Evolutionary conservation across 768 basidiomycete genomes (phyloP).

Genomic region (Leccinum broughii): DNA sequence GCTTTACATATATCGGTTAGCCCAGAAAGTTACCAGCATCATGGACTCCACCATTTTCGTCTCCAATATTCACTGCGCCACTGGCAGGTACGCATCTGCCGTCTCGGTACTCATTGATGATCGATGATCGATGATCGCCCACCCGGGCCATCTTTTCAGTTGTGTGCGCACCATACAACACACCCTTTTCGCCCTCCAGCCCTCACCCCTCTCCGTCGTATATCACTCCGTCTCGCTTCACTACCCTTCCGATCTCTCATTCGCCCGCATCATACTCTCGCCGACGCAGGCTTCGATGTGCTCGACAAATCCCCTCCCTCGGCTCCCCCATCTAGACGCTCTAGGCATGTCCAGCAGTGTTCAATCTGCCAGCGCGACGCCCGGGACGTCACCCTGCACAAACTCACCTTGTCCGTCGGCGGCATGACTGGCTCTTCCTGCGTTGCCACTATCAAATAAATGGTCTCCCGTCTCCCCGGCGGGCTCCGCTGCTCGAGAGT

Average conservation of each 20-base stretch:
- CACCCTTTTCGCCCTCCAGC: conserved; percentile 38
- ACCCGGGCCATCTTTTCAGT: conserved; percentile 27
- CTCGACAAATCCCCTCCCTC: conserved; percentile 5
- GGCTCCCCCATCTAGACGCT: conserved; percentile 8
- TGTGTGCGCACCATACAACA: conserved; percentile 50
- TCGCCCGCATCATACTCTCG: conserved; percentile 37
- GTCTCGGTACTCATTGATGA: not conserved
- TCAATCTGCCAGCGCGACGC: conserved; percentile 33
- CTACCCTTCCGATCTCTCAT: conserved; percentile 34
- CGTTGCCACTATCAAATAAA: conserved; percentile 50
- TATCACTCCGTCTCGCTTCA: conserved; percentile 45
- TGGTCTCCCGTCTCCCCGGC: conserved; percentile 50
- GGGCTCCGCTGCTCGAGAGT: conserved; percentile 61
- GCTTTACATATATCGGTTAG: too few relatives aligned
- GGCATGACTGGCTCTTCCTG: conserved; percentile 84
- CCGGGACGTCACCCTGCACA: conserved; percentile 26
- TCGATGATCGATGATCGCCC: not conserved
- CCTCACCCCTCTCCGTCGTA: conserved; percentile 40
- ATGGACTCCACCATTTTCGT: conserved; percentile 35
- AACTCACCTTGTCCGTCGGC: conserved; percentile 54
- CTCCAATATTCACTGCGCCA: conserved; percentile 50
- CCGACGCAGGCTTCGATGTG: conserved; percentile 50
- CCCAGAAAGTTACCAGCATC: not conserved
- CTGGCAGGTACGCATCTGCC: conserved; percentile 34
- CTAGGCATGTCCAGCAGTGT: conserved; percentile 44